A percentile compares a stretch with the other conserved stretches of the same genome.
Conservation (phyloP, 495 filamentous ascomycete species). For the Apiosordaria backusii region DNA sequence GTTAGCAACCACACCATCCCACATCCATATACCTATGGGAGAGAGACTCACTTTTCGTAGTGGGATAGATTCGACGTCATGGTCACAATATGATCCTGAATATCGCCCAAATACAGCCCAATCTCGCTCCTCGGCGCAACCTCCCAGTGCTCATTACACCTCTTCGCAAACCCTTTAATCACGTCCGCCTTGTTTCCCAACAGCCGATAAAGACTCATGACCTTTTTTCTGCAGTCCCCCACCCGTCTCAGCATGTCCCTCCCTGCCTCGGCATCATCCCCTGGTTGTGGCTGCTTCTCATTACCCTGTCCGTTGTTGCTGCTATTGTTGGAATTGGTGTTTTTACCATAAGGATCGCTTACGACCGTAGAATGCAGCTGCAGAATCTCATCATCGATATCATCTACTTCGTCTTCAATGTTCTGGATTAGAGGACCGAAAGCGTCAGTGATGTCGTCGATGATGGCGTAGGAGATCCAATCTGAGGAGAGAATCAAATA, state of each 20-base stretch:
- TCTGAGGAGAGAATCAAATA: constrained; percentile 90
- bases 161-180: constrained; percentile 98
- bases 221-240: constrained; percentile 91
- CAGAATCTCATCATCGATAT: constrained; percentile 81
- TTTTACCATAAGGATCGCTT: constrained; percentile 34
- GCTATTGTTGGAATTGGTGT: constrained; percentile 22
- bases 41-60: constrained; percentile 77
- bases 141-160: constrained; percentile 97
- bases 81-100: constrained; percentile 97
- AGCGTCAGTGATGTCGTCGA: constrained; percentile 96
- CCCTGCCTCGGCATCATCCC: constrained; percentile 49
- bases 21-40: not conserved
- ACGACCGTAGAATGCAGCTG: constrained; percentile 57
- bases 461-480: constrained; percentile 97
- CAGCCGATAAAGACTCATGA: constrained; percentile 87
- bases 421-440: constrained; percentile 86
- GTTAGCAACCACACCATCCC: constrained; percentile 14
- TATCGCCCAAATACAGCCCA: constrained; percentile 92
- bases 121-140: constrained; percentile 93
- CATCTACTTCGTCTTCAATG: constrained; percentile 85
- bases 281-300: constrained; percentile 42
- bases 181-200: constrained; percentile 97
- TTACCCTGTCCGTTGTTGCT: constrained; percentile 35
- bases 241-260: constrained; percentile 86
- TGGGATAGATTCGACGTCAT: constrained; percentile 94